Conservation (phyloP, 2,329 filamentous ascomycete species). For the Rugonectria rugulosa region DNA sequence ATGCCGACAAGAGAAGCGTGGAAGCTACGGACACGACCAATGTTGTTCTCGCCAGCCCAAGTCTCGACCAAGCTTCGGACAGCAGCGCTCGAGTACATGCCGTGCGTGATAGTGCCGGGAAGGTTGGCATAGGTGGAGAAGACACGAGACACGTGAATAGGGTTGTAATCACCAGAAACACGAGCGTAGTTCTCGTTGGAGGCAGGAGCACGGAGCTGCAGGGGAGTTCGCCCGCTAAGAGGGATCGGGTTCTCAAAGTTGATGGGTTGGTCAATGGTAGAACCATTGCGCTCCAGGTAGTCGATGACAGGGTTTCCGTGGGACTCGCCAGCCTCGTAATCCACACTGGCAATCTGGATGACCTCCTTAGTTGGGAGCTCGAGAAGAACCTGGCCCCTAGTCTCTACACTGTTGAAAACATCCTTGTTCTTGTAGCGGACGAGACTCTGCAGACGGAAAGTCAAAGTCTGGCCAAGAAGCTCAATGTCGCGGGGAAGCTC, state of each 20-base stretch:
- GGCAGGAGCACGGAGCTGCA: constrained; percentile 87
- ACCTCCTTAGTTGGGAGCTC: constrained; percentile 97
- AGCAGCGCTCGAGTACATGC: constrained; percentile 98
- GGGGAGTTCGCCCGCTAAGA: constrained; percentile 87
- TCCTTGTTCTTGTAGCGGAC: constrained; percentile 94
- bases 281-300: constrained; percentile 90
- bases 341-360: constrained; percentile 95
- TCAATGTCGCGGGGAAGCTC: constrained; percentile 74
- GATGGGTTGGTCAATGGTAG: constrained; percentile 93
- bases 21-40: constrained; percentile 96
- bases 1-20: constrained; percentile 97
- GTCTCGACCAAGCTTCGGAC: constrained; percentile 97
- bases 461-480: constrained; percentile 90
- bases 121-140: constrained; percentile 96
- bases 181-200: constrained; percentile 98
- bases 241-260: constrained; percentile 98
- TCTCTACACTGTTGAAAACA: constrained; percentile 90
- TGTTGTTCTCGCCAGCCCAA: constrained; percentile 98
- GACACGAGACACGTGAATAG: constrained; percentile 96
- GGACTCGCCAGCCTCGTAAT: constrained; percentile 90
- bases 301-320: constrained; percentile 97
- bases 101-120: constrained; percentile 96
- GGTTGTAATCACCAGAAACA: constrained; percentile 98
- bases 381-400: constrained; percentile 88
- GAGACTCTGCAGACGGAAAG: constrained; percentile 93